Evolutionary conservation across 805 yeast species (phyloP).

Genomic region (Candida taoyuanica): DNA sequence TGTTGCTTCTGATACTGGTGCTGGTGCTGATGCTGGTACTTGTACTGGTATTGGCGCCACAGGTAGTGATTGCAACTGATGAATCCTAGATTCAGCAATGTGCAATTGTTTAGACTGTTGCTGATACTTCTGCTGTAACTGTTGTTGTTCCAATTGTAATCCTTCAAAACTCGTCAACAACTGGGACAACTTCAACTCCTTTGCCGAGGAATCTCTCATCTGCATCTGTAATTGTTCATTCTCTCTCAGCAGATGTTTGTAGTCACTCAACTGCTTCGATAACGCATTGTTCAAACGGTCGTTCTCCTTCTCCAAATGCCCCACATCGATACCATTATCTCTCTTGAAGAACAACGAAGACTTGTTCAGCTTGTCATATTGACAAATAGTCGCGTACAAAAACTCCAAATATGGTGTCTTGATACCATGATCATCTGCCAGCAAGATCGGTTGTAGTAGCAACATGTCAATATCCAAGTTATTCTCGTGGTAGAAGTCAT

Average conservation of each 20-base stretch:
- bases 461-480: constrained; percentile 69
- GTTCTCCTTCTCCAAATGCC: constrained; percentile 5
- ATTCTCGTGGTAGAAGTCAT: constrained; percentile 54
- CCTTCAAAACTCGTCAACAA: constrained; percentile 4
- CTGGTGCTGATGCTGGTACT: constrained; percentile 1
- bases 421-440: constrained; percentile 84
- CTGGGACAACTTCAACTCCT: constrained; percentile 7
- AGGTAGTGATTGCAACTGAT: constrained; percentile 9
- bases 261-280: constrained; percentile 10
- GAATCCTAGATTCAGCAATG: constrained; percentile 7
- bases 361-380: constrained; percentile 37
- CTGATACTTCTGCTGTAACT: constrained; percentile 9
- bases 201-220: constrained; percentile 2
- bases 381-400: constrained; percentile 72
- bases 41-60: constrained; percentile 1
- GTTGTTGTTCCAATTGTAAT: constrained; percentile 11
- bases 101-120: constrained; percentile 9
- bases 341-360: constrained; percentile 25
- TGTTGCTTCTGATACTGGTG: not conserved
- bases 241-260: constrained; percentile 8
- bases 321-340: constrained; percentile 13
- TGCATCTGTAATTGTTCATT: constrained; percentile 10
- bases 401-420: constrained; percentile 90
- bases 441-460: constrained; percentile 76
- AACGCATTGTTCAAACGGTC: constrained; percentile 5